A percentile compares a stretch with the other conserved stretches of the same genome.
Conservation (phyloP, 257 asterid species). For the Paraleonurus japonicus region DNA sequence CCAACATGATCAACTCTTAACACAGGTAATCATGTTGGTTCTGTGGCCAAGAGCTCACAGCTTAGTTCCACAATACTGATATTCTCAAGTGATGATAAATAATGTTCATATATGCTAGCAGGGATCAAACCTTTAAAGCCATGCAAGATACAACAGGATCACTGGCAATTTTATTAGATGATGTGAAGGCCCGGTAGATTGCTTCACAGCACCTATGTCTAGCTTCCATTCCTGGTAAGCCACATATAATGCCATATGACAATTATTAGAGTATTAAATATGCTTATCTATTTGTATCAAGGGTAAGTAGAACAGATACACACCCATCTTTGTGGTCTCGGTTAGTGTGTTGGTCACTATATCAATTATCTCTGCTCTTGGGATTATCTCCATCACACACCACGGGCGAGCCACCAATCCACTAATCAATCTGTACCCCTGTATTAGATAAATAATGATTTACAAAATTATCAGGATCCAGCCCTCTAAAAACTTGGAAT, state of each 20-base stretch:
- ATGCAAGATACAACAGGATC: conserved; percentile 54
- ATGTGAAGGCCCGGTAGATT: conserved; percentile 48
- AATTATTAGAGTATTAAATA: background rate
- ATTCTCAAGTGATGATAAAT: background rate
- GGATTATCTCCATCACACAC: conserved; percentile 77
- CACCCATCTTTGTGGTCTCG: conserved; percentile 83
- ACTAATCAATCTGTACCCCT: conserved; percentile 80
- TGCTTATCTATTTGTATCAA: background rate
- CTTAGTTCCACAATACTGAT: background rate
- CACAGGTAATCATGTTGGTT: too few species aligned
- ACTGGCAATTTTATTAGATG: conserved; percentile 52
- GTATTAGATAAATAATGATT: conserved; percentile 19
- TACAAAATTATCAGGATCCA: background rate
- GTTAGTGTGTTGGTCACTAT: conserved; percentile 52
- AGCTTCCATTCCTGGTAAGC: conserved; percentile 87
- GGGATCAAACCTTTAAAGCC: conserved; percentile 59
- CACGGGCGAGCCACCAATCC: conserved; percentile 86
- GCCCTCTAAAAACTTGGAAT: conserved; percentile 4
- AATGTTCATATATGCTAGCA: background rate
- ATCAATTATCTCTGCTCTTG: conserved; percentile 66
- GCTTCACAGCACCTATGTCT: conserved; percentile 86
- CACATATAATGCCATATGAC: background rate
- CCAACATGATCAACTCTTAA: too few species aligned
- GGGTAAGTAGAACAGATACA: conserved; percentile 21
- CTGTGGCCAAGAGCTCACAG: background rate